phyloP scores from a whole-genome alignment of 345 rosid species.

The Dipteronia sinensis region DNA sequence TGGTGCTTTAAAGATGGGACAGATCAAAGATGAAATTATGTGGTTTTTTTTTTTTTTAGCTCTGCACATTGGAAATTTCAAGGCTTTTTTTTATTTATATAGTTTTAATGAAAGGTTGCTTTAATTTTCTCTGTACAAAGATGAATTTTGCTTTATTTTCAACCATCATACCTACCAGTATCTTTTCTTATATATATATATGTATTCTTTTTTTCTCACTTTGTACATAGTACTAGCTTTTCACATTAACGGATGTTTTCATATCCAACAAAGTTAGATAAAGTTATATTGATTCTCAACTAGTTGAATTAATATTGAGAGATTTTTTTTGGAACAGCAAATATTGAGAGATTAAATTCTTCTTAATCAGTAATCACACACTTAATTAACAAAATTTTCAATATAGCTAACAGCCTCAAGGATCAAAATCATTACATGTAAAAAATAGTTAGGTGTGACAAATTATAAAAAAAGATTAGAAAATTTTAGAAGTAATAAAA shows the following conservation, averaged over 20 bases:
- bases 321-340: no score
- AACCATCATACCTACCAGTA: background rate
- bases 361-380: no score
- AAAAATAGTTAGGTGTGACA: no score
- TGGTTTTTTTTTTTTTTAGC: background rate
- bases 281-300: background rate
- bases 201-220: background rate
- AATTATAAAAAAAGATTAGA: no score
- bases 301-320: no score
- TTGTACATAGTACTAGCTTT: background rate
- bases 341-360: background rate
- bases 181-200: background rate
- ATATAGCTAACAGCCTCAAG: no score
- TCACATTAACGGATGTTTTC: background rate
- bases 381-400: no score
- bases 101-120: background rate
- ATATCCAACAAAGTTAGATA: background rate
- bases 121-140: conserved; percentile 15
- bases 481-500: no score
- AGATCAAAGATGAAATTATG: background rate
- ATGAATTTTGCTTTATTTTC: conserved; percentile 20
- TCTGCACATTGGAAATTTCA: conserved; percentile 8
- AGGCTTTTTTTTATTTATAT: background rate
- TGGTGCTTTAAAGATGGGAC: conserved; percentile 29
- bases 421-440: no score